Conservation (phyloP, 148 eudicot genomes). For the Camellia japonica region DNA sequence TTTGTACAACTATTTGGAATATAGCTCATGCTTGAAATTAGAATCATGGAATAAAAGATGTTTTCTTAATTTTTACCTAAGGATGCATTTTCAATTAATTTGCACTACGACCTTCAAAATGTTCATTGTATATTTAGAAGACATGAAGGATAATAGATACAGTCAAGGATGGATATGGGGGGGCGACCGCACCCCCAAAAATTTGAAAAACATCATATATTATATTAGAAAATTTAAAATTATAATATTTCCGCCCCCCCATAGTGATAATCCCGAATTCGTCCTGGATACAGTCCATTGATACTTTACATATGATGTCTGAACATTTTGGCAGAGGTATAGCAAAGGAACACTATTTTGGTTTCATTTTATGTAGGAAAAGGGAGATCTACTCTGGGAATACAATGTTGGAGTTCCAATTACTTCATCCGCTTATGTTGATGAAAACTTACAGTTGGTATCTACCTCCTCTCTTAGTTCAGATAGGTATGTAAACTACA, state of each 20-base stretch:
- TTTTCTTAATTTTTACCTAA: neutral
- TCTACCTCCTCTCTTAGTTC: slow-evolving; percentile 32
- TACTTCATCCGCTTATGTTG: slow-evolving; percentile 79
- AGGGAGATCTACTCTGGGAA: slow-evolving; percentile 66
- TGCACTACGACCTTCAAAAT: neutral
- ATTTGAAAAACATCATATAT: too few relatives aligned
- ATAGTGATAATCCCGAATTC: too few relatives aligned
- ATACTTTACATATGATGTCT: neutral
- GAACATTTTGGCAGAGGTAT: neutral
- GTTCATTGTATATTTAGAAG: neutral
- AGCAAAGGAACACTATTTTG: neutral
- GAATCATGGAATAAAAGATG: neutral
- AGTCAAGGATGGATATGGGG: too few relatives aligned
- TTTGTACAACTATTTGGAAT: neutral
- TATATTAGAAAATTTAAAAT: too few relatives aligned
- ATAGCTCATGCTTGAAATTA: neutral
- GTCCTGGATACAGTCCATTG: too few relatives aligned
- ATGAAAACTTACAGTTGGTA: slow-evolving; percentile 52
- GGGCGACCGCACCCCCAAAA: too few relatives aligned
- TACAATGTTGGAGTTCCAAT: slow-evolving; percentile 64
- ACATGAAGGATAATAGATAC: neutral
- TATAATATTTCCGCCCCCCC: too few relatives aligned
- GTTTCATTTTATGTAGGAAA: slow-evolving; percentile 32
- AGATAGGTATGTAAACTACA: slow-evolving; percentile 41
- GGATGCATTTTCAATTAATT: neutral